phyloP scores from a whole-genome alignment of 768 basidiomycete genomes.

The Russula sp. region DNA sequence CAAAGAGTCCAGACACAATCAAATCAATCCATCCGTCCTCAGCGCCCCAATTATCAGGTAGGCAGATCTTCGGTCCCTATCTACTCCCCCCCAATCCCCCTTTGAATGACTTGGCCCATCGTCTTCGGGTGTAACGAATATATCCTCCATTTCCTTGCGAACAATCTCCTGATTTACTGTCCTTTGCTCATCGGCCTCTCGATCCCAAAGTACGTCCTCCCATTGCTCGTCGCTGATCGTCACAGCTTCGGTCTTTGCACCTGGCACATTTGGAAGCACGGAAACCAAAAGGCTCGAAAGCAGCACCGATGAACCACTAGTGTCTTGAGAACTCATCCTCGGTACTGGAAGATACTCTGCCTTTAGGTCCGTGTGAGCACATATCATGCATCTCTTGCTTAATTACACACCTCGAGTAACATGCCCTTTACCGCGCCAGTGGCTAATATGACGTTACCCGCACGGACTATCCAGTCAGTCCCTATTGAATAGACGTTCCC shows the following conservation, averaged over 20 bases:
- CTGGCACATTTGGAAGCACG: conserved; percentile 67
- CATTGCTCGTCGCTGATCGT: conserved; percentile 75
- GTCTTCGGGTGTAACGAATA: conserved; percentile 62
- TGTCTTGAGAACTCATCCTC: conserved; percentile 57
- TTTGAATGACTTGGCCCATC: conserved; percentile 47
- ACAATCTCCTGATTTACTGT: conserved; percentile 31
- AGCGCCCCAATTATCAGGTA: conserved; percentile 76
- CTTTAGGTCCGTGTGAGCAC: conserved; percentile 38
- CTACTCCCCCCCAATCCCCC: conserved; percentile 75
- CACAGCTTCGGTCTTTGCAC: conserved; percentile 73
- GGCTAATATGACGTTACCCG: conserved; percentile 72
- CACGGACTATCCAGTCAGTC: conserved; percentile 76
- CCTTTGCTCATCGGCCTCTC: conserved; percentile 54
- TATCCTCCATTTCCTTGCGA: conserved; percentile 44
- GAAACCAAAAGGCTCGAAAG: conserved; percentile 73
- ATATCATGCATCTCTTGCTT: conserved; percentile 20
- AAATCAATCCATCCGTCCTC: conserved; percentile 67
- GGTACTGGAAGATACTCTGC: conserved; percentile 82
- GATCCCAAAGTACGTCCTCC: conserved; percentile 77
- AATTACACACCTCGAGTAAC: conserved; percentile 65
- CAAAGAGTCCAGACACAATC: conserved; percentile 13
- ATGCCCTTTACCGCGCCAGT: conserved; percentile 80
- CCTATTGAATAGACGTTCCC: conserved; percentile 74
- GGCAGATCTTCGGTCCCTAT: conserved; percentile 75
- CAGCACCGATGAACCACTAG: conserved; percentile 68